Conservation (phyloP, 305 asterid genomes). For the Fraxinus ornus region DNA sequence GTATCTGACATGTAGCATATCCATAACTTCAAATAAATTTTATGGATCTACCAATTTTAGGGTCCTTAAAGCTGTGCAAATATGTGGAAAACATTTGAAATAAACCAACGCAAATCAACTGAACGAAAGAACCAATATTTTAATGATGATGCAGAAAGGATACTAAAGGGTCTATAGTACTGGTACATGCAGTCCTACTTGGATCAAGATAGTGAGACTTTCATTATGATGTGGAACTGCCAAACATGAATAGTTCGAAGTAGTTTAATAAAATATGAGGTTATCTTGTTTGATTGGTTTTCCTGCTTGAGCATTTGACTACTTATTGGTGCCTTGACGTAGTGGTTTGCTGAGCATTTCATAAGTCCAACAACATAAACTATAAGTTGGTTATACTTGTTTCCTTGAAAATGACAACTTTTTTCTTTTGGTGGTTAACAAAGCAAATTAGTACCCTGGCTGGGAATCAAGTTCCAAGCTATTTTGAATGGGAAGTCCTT, state of each 20-base stretch:
- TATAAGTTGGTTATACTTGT: not conserved
- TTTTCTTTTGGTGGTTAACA: slow-evolving; percentile 8
- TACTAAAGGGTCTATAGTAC: not conserved
- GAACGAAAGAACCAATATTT: not conserved
- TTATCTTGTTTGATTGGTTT: not conserved
- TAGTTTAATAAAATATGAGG: not conserved
- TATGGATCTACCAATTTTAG: not conserved
- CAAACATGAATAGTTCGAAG: not conserved
- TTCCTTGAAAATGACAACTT: not conserved
- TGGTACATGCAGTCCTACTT: not conserved
- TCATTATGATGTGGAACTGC: not conserved
- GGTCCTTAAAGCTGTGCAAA: not conserved
- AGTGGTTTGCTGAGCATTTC: not conserved
- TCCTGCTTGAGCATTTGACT: not conserved
- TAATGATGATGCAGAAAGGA: not conserved
- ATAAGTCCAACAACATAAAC: not conserved
- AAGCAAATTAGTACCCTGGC: slow-evolving; percentile 68
- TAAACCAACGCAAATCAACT: not conserved
- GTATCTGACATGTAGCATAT: not conserved
- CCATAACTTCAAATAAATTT: not conserved
- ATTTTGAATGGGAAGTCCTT: slow-evolving; percentile 58
- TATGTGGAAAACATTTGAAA: not conserved
- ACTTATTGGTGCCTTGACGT: not conserved
- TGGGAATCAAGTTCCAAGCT: slow-evolving; percentile 60
- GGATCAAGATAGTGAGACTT: not conserved